Percentiles rank a stretch among this genome's conserved stretches.
Evolutionary conservation across 371 early-diverging fungal genomes (phyloP).

Genomic region (Mucor circinelloides): DNA sequence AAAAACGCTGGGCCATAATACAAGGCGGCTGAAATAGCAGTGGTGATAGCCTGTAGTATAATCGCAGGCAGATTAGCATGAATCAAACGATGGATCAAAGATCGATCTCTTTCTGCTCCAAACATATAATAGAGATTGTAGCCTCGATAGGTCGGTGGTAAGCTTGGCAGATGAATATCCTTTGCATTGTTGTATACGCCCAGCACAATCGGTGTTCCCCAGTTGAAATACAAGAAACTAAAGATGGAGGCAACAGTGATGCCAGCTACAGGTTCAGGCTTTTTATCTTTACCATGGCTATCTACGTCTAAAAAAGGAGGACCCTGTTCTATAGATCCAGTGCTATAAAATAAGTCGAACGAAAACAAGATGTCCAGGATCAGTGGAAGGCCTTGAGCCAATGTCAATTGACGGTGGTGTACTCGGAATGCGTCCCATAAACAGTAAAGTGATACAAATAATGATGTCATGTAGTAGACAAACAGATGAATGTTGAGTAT

Average conservation of each 20-base stretch:
- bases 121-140: conserved; percentile 25
- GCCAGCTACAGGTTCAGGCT: conserved; percentile 8
- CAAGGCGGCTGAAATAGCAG: conserved; percentile 9
- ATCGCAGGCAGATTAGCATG: conserved; percentile 19
- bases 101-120: conserved; percentile 1
- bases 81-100: conserved; percentile 25
- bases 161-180: conserved; percentile 17
- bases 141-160: conserved; percentile 20
- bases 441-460: conserved; percentile 12
- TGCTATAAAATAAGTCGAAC: too few species aligned
- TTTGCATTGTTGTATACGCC: conserved; percentile 7
- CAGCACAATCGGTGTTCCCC: conserved; percentile 11
- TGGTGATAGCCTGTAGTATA: conserved; percentile 13
- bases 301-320: too few species aligned
- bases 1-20: conserved; percentile 33
- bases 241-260: conserved; percentile 26
- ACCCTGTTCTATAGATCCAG: too few species aligned
- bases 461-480: conserved; percentile 20
- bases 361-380: background rate
- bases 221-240: conserved; percentile 24
- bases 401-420: background rate
- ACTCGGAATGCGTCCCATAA: conserved; percentile 13
- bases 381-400: conserved; percentile 20
- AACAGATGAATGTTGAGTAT: conserved; percentile 39
- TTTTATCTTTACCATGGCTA: too few species aligned